Conservation (phyloP, 1,284 basidiomycete genomes). For the Omphalotus olearius region DNA sequence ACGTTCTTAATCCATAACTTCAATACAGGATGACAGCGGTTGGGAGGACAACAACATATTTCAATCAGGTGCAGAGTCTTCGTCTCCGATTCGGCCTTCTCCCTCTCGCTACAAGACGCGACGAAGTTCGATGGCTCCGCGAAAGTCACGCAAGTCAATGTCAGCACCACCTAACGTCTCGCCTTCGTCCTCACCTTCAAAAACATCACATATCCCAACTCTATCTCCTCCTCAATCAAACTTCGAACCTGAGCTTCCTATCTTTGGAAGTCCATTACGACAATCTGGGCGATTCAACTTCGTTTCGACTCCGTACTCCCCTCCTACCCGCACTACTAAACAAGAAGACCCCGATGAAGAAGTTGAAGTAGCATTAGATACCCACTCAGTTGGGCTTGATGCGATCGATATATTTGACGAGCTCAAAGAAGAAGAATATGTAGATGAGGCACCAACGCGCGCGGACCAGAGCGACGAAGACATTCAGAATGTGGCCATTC, state of each 20-base stretch:
- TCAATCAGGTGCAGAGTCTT: slow-evolving; percentile 77
- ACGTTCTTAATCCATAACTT: slow-evolving; percentile 20
- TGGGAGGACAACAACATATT: slow-evolving; percentile 87
- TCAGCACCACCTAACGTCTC: slow-evolving; percentile 66
- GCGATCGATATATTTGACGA: slow-evolving; percentile 22
- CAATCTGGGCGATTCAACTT: slow-evolving; percentile 3
- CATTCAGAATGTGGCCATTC: slow-evolving; percentile 21
- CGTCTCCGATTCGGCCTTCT: slow-evolving; percentile 64
- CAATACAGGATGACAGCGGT: slow-evolving; percentile 56
- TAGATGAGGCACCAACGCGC: slow-evolving; percentile 16
- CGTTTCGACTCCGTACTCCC: slow-evolving; percentile 3
- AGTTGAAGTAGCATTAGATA: slow-evolving; percentile 3
- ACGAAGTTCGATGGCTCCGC: slow-evolving; percentile 38
- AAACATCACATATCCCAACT: slow-evolving; percentile 15
- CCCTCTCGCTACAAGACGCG: slow-evolving; percentile 50
- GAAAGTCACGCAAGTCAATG: slow-evolving; percentile 59
- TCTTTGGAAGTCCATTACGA: slow-evolving; percentile 15
- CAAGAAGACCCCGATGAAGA: slow-evolving; percentile 15
- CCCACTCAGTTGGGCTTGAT: background rate
- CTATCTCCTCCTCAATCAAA: slow-evolving; percentile 39
- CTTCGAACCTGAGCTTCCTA: slow-evolving; percentile 57
- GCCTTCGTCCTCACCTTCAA: slow-evolving; percentile 37
- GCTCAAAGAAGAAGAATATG: slow-evolving; percentile 12
- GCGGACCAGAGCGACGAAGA: slow-evolving; percentile 23
- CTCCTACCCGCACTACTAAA: slow-evolving; percentile 7